A percentile compares a stretch with the other conserved stretches of the same genome.
Evolutionary conservation across 2,329 filamentous ascomycete species (phyloP).

Genomic region (Amauroascus niger): DNA sequence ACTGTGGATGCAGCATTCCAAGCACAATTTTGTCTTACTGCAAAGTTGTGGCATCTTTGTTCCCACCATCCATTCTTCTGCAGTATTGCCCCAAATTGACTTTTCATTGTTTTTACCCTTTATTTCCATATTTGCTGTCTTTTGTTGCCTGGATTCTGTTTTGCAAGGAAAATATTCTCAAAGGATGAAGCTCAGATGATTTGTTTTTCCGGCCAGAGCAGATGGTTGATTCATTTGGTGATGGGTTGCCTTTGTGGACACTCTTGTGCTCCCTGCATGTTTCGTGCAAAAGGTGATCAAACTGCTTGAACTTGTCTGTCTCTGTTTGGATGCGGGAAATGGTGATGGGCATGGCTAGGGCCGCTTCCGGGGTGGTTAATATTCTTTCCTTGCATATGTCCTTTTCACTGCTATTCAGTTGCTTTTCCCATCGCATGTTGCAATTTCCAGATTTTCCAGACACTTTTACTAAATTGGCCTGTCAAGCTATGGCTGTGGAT

Average conservation of each 20-base stretch:
- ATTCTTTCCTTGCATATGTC: slow-evolving; percentile 16
- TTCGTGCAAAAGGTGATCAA: slow-evolving; percentile 21
- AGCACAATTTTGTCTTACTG: background rate
- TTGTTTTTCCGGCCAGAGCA: background rate
- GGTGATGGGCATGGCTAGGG: slow-evolving; percentile 40
- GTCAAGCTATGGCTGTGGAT: slow-evolving; percentile 6
- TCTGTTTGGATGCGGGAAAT: slow-evolving; percentile 21
- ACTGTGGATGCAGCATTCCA: background rate
- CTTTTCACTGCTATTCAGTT: slow-evolving; percentile 6
- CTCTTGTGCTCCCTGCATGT: background rate
- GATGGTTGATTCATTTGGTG: background rate
- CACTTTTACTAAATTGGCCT: slow-evolving; percentile 4
- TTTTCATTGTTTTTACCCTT: background rate
- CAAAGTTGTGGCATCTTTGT: background rate
- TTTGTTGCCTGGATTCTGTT: background rate
- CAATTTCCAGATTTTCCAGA: background rate
- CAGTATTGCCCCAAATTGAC: slow-evolving; percentile 2
- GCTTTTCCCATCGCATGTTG: slow-evolving; percentile 2
- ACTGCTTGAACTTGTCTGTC: background rate
- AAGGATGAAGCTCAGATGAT: background rate
- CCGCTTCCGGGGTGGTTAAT: slow-evolving; percentile 40
- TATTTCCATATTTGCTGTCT: background rate
- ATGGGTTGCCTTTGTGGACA: background rate
- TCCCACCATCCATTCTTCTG: slow-evolving; percentile 4
- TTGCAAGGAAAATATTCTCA: slow-evolving; percentile 7